phyloP scores from a whole-genome alignment of 306 rosid genomes.

The Lablab purpureus region DNA sequence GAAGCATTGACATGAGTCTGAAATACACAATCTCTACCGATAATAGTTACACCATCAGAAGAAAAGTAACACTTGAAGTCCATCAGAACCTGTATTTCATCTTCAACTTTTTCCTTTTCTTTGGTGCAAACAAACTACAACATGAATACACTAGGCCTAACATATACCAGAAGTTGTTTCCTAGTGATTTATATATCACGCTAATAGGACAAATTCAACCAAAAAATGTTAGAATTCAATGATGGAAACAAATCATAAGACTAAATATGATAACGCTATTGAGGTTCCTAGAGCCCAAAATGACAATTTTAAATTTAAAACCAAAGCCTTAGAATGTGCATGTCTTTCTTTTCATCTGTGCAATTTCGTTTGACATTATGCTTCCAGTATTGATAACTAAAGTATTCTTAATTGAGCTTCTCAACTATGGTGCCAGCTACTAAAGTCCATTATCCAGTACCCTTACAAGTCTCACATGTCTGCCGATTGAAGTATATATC shows the following conservation, averaged over 20 bases:
- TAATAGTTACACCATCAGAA: neutral
- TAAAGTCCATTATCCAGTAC: too few species aligned
- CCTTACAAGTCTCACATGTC: too few species aligned
- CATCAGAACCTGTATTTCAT: neutral
- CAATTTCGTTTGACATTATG: neutral
- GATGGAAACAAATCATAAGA: neutral
- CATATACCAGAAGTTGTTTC: neutral
- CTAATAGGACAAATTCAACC: neutral
- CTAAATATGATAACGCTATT: neutral
- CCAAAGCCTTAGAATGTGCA: neutral
- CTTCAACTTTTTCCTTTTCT: constrained; percentile 17
- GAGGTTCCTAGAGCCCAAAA: neutral
- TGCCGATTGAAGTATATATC: too few species aligned
- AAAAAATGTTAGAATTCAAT: neutral
- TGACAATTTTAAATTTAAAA: neutral
- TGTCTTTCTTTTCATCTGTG: neutral
- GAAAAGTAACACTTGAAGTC: neutral
- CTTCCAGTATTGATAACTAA: too few species aligned
- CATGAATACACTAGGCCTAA: neutral
- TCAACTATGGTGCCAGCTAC: neutral
- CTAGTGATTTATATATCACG: neutral
- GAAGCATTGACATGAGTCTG: neutral
- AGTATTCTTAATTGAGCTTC: neutral
- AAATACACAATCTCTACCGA: neutral
- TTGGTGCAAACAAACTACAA: neutral